Conservation (phyloP, 2,329 filamentous ascomycete genomes). For the Rhynchosporium graminicola region DNA sequence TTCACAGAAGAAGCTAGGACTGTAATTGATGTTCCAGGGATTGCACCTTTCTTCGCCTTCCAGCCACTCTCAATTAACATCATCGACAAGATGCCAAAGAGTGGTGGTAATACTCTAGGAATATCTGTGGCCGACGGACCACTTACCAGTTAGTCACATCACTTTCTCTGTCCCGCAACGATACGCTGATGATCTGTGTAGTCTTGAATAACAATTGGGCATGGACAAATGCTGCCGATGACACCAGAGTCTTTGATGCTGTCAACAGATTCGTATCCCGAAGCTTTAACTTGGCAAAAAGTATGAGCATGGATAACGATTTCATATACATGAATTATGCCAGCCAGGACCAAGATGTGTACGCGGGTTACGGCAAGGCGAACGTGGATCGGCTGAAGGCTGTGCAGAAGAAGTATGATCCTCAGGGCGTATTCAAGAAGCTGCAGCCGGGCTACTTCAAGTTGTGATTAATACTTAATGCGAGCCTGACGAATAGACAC, state of each 20-base stretch:
- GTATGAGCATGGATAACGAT: slow-evolving; percentile 18
- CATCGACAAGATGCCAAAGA: slow-evolving; percentile 27
- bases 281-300: slow-evolving; percentile 18
- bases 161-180: neutral
- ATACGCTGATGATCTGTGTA: neutral
- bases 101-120: slow-evolving; percentile 35
- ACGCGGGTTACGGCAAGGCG: slow-evolving; percentile 41
- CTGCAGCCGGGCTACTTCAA: slow-evolving; percentile 32
- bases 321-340: slow-evolving; percentile 45
- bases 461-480: slow-evolving; percentile 17
- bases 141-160: slow-evolving; percentile 24
- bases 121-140: slow-evolving; percentile 24
- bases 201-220: slow-evolving; percentile 27
- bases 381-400: slow-evolving; percentile 36
- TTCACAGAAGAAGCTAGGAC: slow-evolving; percentile 26
- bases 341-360: slow-evolving; percentile 40
- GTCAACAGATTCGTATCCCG: slow-evolving; percentile 19
- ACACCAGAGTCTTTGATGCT: slow-evolving; percentile 11
- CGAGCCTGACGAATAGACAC: neutral
- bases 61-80: slow-evolving; percentile 31
- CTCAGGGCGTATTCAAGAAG: slow-evolving; percentile 34
- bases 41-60: slow-evolving; percentile 27
- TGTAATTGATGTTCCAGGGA: slow-evolving; percentile 20
- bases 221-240: slow-evolving; percentile 24
- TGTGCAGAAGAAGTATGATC: slow-evolving; percentile 36